These are phyloP conservation scores for Arthromyces matolae DNA, from an alignment of 768 basidiomycete species.

Conservation along the genomic window DNA sequence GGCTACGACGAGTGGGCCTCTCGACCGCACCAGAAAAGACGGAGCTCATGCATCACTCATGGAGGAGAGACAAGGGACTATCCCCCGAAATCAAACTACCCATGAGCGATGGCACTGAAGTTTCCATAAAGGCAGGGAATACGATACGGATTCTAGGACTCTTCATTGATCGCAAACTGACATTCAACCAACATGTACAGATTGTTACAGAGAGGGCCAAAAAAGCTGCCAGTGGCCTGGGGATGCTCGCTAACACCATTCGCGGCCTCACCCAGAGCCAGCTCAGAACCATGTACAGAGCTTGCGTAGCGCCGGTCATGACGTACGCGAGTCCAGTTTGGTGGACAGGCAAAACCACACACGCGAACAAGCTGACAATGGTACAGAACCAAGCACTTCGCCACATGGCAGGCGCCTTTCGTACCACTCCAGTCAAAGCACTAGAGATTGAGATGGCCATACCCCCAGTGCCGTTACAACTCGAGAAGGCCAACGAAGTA, in stretches of 20 bases:
- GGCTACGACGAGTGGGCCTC: neutral
- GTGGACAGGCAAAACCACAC: neutral
- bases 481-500: neutral
- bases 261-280: neutral
- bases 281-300: neutral
- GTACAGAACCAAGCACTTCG: too few species aligned
- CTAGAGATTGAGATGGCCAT: too few species aligned
- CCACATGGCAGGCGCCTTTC: too few species aligned
- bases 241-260: neutral
- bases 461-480: neutral
- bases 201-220: too few species aligned
- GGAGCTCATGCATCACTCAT: slow-evolving; percentile 1
- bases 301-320: too few species aligned
- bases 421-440: too few species aligned
- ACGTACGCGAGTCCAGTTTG: neutral
- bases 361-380: neutral
- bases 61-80: neutral
- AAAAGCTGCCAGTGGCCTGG: too few species aligned
- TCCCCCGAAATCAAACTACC: too few species aligned
- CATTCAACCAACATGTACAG: neutral
- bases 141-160: neutral
- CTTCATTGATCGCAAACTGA: neutral
- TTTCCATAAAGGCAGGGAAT: neutral
- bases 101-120: too few species aligned
- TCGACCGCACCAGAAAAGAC: neutral